Conservation (phyloP, 768 basidiomycete species). For the Leccinellum luteum region DNA sequence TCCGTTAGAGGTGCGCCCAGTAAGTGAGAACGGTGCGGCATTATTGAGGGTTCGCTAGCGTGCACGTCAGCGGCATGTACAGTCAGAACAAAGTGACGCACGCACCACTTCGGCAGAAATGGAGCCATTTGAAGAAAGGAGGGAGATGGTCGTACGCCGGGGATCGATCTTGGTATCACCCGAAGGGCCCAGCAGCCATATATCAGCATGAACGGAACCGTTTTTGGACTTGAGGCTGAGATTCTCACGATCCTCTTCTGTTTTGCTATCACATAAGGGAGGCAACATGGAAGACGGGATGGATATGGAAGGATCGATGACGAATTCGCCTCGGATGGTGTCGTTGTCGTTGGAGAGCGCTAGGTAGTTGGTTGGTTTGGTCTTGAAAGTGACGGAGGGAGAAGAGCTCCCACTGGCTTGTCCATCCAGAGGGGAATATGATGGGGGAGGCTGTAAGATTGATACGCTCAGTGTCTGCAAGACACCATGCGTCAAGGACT, state of each 20-base stretch:
- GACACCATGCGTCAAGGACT: background rate
- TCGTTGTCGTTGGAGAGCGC: slow-evolving; percentile 3
- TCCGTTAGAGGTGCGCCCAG: slow-evolving; percentile 10
- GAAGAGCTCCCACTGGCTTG: background rate
- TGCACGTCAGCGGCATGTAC: background rate
- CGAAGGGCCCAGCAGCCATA: slow-evolving; percentile 33
- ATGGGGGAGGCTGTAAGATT: slow-evolving; percentile 22
- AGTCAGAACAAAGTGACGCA: slow-evolving; percentile 3
- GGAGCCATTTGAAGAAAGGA: slow-evolving; percentile 16
- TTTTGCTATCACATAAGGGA: slow-evolving; percentile 34
- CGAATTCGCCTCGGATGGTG: slow-evolving; percentile 32
- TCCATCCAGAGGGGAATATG: slow-evolving; percentile 12
- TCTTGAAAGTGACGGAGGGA: slow-evolving; percentile 15
- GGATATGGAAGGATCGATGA: slow-evolving; percentile 41
- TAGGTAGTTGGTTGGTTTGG: slow-evolving; percentile 29
- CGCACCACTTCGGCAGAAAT: slow-evolving; percentile 20
- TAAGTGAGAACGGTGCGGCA: slow-evolving; percentile 17
- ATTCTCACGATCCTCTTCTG: slow-evolving; percentile 40
- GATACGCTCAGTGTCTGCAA: background rate
- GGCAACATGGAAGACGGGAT: slow-evolving; percentile 41
- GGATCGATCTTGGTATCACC: background rate
- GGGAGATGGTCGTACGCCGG: slow-evolving; percentile 21
- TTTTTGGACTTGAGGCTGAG: slow-evolving; percentile 33
- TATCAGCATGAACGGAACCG: slow-evolving; percentile 37
- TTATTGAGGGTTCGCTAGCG: slow-evolving; percentile 15